These are phyloP conservation scores for Entelexis sorbosivorans DNA, from an alignment of 1,139 yeast species.

Conservation along the genomic window DNA sequence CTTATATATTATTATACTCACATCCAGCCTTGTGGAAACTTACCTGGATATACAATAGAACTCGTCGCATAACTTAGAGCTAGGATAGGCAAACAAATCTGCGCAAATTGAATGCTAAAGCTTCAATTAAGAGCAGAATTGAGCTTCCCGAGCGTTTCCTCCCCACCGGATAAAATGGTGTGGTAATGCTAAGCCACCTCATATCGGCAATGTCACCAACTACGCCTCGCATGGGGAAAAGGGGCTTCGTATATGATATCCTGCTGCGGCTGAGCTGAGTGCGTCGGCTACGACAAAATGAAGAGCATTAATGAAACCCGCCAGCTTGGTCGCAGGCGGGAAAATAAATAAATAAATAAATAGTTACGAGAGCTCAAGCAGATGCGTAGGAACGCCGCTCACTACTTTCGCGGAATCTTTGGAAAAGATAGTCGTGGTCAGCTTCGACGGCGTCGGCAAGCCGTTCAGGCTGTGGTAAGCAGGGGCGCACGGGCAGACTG, in stretches of 20 bases:
- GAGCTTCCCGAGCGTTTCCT: not conserved
- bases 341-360: constrained; percentile 12
- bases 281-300: not conserved
- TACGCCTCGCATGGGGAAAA: not conserved
- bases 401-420: constrained; percentile 20
- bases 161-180: not conserved
- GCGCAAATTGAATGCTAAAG: no score
- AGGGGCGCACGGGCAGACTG: not conserved
- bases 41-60: not conserved
- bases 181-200: constrained; percentile 1
- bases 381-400: constrained; percentile 11
- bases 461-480: not conserved
- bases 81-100: no score
- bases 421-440: not conserved
- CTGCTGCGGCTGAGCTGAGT: not conserved
- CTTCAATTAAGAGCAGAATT: no score
- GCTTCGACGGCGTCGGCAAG: not conserved
- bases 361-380: not conserved
- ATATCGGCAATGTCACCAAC: not conserved
- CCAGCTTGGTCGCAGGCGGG: not conserved
- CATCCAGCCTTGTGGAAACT: not conserved
- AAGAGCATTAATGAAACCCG: not conserved
- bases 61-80: not conserved
- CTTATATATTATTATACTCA: not conserved
- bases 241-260: not conserved